Percentiles rank a stretch among this genome's conserved stretches.
phyloP scores from a whole-genome alignment of 2,329 filamentous ascomycete species.

The Bipolaris zeicola region DNA sequence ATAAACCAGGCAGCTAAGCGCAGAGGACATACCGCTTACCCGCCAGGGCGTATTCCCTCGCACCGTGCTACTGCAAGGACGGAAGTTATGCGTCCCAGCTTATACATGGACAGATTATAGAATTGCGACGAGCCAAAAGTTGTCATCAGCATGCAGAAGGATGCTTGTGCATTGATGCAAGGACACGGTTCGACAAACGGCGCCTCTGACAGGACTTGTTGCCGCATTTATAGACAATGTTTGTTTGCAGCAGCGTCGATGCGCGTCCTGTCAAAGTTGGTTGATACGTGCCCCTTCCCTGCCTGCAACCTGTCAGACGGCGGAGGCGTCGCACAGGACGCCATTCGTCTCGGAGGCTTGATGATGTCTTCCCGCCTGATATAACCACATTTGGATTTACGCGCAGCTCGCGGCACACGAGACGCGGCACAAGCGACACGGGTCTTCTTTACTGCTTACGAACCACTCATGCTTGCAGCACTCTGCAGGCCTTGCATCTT shows the following conservation, averaged over 20 bases:
- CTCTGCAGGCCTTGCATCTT: constrained; percentile 31
- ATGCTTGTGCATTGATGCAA: constrained; percentile 21
- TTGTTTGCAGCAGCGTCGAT: constrained; percentile 8
- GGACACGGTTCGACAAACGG: constrained; percentile 14
- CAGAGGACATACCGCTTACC: constrained; percentile 27
- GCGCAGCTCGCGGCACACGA: constrained; percentile 31
- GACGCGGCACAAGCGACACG: constrained; percentile 20
- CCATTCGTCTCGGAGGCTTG: constrained; percentile 19
- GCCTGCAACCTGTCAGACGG: constrained; percentile 16
- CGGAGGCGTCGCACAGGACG: constrained; percentile 24
- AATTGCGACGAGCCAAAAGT: constrained; percentile 22
- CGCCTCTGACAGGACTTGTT: constrained; percentile 10
- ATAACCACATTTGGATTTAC: constrained; percentile 25
- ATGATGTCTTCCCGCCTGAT: constrained; percentile 30
- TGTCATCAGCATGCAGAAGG: constrained; percentile 27
- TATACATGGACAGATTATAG: constrained; percentile 20
- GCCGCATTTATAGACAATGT: constrained; percentile 23
- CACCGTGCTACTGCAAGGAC: constrained; percentile 30
- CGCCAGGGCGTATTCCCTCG: constrained; percentile 22
- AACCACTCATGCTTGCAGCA: constrained; percentile 23
- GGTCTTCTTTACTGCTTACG: constrained; percentile 13
- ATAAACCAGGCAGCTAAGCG: constrained; percentile 25
- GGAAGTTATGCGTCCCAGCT: constrained; percentile 27
- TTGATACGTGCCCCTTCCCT: constrained; percentile 14
- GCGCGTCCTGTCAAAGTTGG: constrained; percentile 4